Percentiles rank a stretch among this genome's conserved stretches.
phyloP scores from a whole-genome alignment of 768 basidiomycete species.

The Chalciporus piperatus region DNA sequence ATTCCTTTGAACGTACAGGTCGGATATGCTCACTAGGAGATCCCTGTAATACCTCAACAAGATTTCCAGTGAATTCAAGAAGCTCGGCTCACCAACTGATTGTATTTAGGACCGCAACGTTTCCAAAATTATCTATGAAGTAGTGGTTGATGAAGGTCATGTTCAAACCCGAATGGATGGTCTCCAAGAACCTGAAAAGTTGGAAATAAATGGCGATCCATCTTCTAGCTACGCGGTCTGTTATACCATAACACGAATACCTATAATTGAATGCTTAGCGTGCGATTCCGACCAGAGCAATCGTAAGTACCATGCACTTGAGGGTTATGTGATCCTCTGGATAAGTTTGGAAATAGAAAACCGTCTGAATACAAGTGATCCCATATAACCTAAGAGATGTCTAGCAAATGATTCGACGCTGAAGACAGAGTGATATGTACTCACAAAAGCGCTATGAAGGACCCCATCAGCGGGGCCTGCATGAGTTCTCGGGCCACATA shows the following conservation, averaged over 20 bases:
- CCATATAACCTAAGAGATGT: slow-evolving; percentile 3
- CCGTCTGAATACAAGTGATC: slow-evolving; percentile 9
- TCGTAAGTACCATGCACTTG: slow-evolving; percentile 4
- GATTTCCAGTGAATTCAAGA: background rate
- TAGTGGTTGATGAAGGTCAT: slow-evolving; percentile 7
- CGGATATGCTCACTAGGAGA: background rate
- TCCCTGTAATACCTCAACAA: background rate
- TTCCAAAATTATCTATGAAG: slow-evolving; percentile 7
- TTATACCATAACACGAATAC: slow-evolving; percentile 3
- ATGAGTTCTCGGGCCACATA: background rate
- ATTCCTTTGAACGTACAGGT: background rate
- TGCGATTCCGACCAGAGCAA: background rate
- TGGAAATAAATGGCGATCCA: background rate
- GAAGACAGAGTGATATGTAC: background rate
- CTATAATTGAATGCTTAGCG: background rate
- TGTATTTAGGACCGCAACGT: background rate
- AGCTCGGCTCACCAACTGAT: background rate
- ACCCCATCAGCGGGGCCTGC: background rate
- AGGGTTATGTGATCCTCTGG: background rate
- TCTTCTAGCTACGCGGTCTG: no score
- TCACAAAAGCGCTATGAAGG: background rate
- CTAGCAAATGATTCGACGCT: no score
- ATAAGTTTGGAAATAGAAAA: slow-evolving; percentile 10
- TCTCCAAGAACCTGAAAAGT: slow-evolving; percentile 9
- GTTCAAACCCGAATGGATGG: slow-evolving; percentile 4